Conservation (phyloP, 1,139 yeast genomes). For the Geotrichum cucujoidarum region DNA sequence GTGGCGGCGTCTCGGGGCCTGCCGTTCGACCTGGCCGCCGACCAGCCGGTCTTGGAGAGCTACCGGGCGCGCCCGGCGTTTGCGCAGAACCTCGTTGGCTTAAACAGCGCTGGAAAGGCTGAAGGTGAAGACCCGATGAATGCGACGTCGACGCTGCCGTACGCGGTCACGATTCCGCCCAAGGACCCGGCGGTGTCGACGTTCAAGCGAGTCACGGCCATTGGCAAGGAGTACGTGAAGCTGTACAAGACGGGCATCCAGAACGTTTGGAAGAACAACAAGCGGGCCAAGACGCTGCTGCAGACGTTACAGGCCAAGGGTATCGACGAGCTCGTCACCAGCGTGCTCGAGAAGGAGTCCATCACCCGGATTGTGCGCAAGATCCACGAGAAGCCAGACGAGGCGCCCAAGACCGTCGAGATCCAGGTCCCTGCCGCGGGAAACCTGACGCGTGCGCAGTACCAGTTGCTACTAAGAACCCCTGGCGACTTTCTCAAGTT, state of each 20-base stretch:
- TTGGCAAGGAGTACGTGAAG: slow-evolving; percentile 32
- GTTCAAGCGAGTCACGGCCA: slow-evolving; percentile 21
- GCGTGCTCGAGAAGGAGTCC: slow-evolving; percentile 29
- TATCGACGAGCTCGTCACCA: slow-evolving; percentile 27
- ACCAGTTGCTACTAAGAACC: slow-evolving; percentile 54
- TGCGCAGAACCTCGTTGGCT: slow-evolving; percentile 14
- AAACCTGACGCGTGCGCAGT: slow-evolving; percentile 49
- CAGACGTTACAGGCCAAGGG: slow-evolving; percentile 14
- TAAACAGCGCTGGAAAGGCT: not conserved
- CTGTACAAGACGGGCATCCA: slow-evolving; percentile 36
- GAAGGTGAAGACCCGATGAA: slow-evolving; percentile 2
- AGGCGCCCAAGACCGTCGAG: slow-evolving; percentile 1
- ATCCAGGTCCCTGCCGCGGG: slow-evolving; percentile 7
- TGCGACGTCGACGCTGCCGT: slow-evolving; percentile 18
- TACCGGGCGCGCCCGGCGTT: not conserved
- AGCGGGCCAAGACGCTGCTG: slow-evolving; percentile 17
- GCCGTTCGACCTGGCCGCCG: slow-evolving; percentile 2
- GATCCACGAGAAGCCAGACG: not conserved
- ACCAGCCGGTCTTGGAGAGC: not conserved
- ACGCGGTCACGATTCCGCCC: slow-evolving; percentile 9
- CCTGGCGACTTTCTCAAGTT: slow-evolving; percentile 52
- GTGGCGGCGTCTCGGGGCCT: not conserved
- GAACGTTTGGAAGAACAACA: slow-evolving; percentile 35
- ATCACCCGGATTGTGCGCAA: slow-evolving; percentile 20
- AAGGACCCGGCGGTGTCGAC: slow-evolving; percentile 5